Conservation (phyloP, 176 grass and related monocot species). For the Luzula sylvatica region DNA sequence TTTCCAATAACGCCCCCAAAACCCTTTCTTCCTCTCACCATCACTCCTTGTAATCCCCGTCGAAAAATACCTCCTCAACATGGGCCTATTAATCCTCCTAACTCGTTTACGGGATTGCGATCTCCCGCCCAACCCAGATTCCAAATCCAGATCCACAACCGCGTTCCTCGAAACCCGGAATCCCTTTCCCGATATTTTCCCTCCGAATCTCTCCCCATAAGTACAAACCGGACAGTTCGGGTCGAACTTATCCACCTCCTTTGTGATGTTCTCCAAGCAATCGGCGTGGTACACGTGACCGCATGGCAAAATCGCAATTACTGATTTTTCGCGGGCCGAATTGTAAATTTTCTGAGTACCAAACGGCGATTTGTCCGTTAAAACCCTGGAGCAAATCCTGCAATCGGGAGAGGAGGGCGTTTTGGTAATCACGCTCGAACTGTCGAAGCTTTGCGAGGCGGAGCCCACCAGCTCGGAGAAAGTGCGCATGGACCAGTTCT, state of each 20-base stretch:
- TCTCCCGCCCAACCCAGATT: slow-evolving; percentile 16
- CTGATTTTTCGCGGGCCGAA: slow-evolving; percentile 13
- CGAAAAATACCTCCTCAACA: slow-evolving; percentile 52
- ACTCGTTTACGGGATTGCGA: slow-evolving; percentile 33
- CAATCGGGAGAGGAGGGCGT: slow-evolving; percentile 40
- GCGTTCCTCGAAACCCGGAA: slow-evolving; percentile 34
- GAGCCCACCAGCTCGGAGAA: slow-evolving; percentile 53
- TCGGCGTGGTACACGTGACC: slow-evolving; percentile 58
- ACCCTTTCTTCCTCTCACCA: slow-evolving; percentile 47
- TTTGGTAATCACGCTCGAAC: slow-evolving; percentile 24
- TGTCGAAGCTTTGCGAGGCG: slow-evolving; percentile 51
- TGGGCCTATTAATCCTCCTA: slow-evolving; percentile 21
- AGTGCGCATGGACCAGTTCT: slow-evolving; percentile 51
- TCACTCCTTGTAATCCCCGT: slow-evolving; percentile 29
- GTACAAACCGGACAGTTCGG: slow-evolving; percentile 59
- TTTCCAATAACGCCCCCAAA: slow-evolving; percentile 47
- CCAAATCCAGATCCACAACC: slow-evolving; percentile 16
- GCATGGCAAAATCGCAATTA: slow-evolving; percentile 51
- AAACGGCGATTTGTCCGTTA: slow-evolving; percentile 52
- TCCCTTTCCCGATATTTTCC: slow-evolving; percentile 43
- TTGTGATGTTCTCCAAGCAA: slow-evolving; percentile 62
- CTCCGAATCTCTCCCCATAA: slow-evolving; percentile 39
- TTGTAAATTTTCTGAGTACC: slow-evolving; percentile 31
- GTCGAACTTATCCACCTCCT: slow-evolving; percentile 54
- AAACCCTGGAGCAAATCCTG: slow-evolving; percentile 53